phyloP scores from a whole-genome alignment of 805 yeast species.

The Hanseniaspora clermontiae region DNA sequence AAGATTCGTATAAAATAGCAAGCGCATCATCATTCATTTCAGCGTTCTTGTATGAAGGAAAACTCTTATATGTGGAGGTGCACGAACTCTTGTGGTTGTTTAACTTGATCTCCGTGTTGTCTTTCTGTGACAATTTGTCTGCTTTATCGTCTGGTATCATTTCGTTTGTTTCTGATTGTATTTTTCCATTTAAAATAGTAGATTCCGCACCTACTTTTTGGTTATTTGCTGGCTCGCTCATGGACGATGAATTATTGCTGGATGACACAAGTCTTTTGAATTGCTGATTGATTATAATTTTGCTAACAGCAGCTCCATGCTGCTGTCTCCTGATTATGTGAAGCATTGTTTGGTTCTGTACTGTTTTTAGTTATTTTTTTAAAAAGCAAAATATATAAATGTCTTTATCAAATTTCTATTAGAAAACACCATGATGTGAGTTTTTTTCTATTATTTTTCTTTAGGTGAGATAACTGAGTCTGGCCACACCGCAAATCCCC shows the following conservation, averaged over 20 bases:
- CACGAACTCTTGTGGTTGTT: background rate
- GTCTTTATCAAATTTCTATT: too few relatives aligned
- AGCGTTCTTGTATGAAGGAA: background rate
- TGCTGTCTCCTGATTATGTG: background rate
- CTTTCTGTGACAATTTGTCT: background rate
- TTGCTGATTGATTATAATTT: background rate
- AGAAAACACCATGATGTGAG: background rate
- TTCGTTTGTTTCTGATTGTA: background rate
- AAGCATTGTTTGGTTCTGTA: background rate
- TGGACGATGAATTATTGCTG: background rate
- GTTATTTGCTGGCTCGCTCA: background rate
- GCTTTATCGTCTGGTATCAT: background rate
- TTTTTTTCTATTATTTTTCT: background rate
- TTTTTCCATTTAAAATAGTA: background rate
- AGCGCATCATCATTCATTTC: background rate
- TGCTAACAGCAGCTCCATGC: background rate
- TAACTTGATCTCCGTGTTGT: background rate
- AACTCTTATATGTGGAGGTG: background rate
- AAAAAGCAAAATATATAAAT: too few relatives aligned
- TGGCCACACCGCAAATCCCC: background rate
- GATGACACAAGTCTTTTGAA: background rate
- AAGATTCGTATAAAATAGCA: background rate
- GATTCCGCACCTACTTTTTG: slow-evolving; percentile 2
- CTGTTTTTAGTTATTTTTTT: too few relatives aligned
- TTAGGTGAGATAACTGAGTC: background rate